These are phyloP conservation scores for Adansonia grandidieri DNA, from an alignment of 441 rosid species.

Conservation along the genomic window DNA sequence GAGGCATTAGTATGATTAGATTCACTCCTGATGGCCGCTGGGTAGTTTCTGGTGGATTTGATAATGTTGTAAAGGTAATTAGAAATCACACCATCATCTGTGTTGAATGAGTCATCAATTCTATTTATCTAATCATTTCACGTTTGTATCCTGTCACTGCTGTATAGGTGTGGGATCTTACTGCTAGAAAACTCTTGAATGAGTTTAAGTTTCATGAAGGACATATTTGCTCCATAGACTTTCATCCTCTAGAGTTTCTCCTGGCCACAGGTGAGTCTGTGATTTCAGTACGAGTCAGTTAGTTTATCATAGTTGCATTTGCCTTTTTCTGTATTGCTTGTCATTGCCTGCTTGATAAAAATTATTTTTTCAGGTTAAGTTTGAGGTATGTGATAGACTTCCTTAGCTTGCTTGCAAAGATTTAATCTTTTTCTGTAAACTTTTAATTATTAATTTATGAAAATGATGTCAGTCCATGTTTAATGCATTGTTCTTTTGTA, in stretches of 20 bases:
- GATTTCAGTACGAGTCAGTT: constrained; percentile 10
- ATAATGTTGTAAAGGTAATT: constrained; percentile 83
- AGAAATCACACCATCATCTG: constrained; percentile 19
- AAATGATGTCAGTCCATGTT: not conserved
- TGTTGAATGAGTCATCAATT: constrained; percentile 19
- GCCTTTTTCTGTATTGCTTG: not conserved
- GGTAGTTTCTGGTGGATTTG: constrained; percentile 97
- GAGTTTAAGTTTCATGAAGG: constrained; percentile 95
- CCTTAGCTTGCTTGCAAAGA: not conserved
- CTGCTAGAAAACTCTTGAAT: constrained; percentile 96
- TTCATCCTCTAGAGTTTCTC: constrained; percentile 97
- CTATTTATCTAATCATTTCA: constrained; percentile 10
- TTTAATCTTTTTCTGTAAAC: not conserved
- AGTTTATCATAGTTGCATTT: constrained; percentile 4
- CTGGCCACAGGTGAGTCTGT: constrained; percentile 79
- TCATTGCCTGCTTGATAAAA: constrained; percentile 14
- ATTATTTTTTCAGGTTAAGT: not conserved
- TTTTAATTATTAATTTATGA: not conserved
- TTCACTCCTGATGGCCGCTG: constrained; percentile 99
- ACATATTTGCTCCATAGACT: constrained; percentile 78
- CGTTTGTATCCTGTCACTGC: constrained; percentile 22
- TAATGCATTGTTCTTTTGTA: constrained; percentile 20
- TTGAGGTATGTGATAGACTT: not conserved
- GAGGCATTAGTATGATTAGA: constrained; percentile 71
- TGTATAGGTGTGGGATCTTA: constrained; percentile 92